These are phyloP conservation scores for Saccharum officinarum DNA, from an alignment of 176 grass and related monocot genomes.

Conservation along the genomic window DNA sequence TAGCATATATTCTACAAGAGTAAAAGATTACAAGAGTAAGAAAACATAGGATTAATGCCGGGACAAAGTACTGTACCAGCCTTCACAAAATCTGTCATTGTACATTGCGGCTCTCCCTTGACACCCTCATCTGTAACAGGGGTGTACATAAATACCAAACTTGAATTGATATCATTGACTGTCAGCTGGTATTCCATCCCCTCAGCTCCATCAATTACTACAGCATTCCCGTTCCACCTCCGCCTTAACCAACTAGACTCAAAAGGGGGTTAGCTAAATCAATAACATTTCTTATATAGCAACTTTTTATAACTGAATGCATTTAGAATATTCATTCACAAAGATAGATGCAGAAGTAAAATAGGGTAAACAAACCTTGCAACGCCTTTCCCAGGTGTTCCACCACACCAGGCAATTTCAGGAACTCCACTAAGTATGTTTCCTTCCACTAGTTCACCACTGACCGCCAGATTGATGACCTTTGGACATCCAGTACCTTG, in stretches of 20 bases:
- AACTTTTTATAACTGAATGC: neutral
- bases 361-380: constrained; percentile 63
- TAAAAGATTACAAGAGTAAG: neutral
- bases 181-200: constrained; percentile 78
- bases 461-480: constrained; percentile 70
- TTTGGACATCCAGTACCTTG: constrained; percentile 95
- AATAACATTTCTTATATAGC: constrained; percentile 1
- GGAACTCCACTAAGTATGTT: constrained; percentile 74
- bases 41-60: neutral
- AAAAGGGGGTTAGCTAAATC: constrained; percentile 37
- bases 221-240: constrained; percentile 68
- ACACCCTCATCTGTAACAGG: constrained; percentile 83
- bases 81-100: constrained; percentile 84
- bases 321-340: constrained; percentile 5
- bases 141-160: constrained; percentile 89
- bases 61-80: constrained; percentile 57
- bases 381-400: constrained; percentile 75
- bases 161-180: constrained; percentile 78
- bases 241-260: constrained; percentile 78
- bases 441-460: constrained; percentile 92
- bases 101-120: constrained; percentile 81
- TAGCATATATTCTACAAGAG: neutral
- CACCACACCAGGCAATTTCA: constrained; percentile 97
- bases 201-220: constrained; percentile 70
- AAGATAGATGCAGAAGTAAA: constrained; percentile 16